Evolutionary conservation across 805 yeast genomes (phyloP), one percentile per base, ranked within the genome.

Genomic region (Komagataella mondaviorum): DNA sequence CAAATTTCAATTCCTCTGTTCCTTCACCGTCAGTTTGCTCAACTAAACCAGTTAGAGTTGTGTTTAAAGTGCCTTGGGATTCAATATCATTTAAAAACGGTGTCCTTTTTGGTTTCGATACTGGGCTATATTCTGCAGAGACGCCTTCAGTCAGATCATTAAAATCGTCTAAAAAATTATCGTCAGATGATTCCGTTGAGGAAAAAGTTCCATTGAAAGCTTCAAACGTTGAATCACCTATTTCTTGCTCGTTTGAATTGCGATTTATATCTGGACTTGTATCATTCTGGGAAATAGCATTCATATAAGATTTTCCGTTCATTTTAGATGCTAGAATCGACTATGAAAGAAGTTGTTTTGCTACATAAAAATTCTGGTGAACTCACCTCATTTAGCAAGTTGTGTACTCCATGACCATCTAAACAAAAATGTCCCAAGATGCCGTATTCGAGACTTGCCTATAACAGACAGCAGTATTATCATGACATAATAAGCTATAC

Each of bases 1-100:
- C 88, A 65, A 84, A 85, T 12, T 65, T 68, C 48, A 73, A 73
- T 23, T 64, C 68, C 1, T 63, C 64, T n/a, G 71, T 73, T 14
- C 64, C 71, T 23, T 55, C 52, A 4, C 63, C 65, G 16, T 59
- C 61, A 8, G 60, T 20, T 23, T 18, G 30, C 20, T 14, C 43
- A 48, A 22, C 45, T 49, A 18, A 18, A 6, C 14, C 30, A 23
- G 20, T 45, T 18, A 48, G 44, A 22, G 45, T 8, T 14, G 12
- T 14, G 22, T 12, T 7, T 6, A 36, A 18, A 39, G 23, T n/a
- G 7, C 39, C 22, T 44, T n/a, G 53, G 2, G 16, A 7, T 24
- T 14, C 48, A 8, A 12, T 18, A 23, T 16, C 23, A 6, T 46
- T 46, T 49, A 23, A 48, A 39, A 22, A 49, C 50, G 16, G 52